Base-by-base conservation (phyloP, 2,329 filamentous ascomycete genomes). In the Ascochyta viciae-villosae region DNA sequence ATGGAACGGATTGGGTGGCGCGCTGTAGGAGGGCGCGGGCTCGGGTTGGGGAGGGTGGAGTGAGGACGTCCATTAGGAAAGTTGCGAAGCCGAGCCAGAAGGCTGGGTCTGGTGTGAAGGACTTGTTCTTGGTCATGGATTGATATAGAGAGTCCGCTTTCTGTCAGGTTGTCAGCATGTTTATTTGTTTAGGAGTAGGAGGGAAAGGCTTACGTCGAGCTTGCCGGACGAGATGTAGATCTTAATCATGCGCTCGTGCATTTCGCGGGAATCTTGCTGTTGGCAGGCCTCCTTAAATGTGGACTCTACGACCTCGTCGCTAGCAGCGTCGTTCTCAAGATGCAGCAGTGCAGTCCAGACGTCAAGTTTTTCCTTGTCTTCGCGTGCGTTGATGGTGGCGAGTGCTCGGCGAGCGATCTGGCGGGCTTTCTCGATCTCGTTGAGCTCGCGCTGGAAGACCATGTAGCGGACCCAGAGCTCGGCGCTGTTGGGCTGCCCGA, bases 381-480 rank as follows among this genome's bases (percentile, higher is more conserved):
- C 92, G 24, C 91, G 87, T 58, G 96, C 91, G 76, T 91, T 90
- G 79, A 99, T 98, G 15, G 90, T 96, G 72, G 89, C 88, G 61
- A 98, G 85, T 16, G 95, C 95, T 58, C 95, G 89, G 77, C 97
- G 90, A 2, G 92, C 93, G 56, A 97, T 89, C 63, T 94, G 90
- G 44, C 94, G 87, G 12, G 95, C 93, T 77, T 92, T 95, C 58
- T 89, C 87, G 19, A 96, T 83, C 77, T 99, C 95, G 72, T 91
- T 91, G 48, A 96, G 85, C 72, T 96, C 89, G 76, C 97, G 88
- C 77, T 98, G 92, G 84, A 96, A 96, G n/a, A 93, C 92, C 92
- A 99, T 98, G 79, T 99, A 99, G 63, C 91, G 86, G 50, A 97
- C 91, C 95, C 95, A 99, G 26, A 98, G 84, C 59, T 89, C 83